Percentiles rank a stretch among this genome's conserved stretches.
These are phyloP conservation scores for Penicillium turbatum DNA, from an alignment of 495 filamentous ascomycete genomes.

Conservation along the genomic window DNA sequence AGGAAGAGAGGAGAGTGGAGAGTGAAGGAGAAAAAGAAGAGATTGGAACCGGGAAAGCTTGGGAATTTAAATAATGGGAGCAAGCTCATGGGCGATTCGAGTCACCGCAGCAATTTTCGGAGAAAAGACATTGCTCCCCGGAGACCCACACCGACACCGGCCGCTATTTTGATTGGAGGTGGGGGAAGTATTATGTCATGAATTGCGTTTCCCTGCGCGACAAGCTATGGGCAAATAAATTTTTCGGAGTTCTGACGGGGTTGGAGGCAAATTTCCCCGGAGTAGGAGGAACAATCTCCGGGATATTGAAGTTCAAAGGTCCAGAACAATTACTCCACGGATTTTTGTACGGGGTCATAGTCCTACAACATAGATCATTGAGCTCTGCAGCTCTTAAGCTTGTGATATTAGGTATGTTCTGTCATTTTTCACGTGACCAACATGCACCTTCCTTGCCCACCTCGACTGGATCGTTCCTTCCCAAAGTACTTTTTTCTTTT, in stretches of 20 bases:
- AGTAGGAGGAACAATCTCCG: neutral
- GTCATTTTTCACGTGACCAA: neutral
- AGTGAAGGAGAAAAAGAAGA: slow-evolving; percentile 19
- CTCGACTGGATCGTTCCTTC: neutral
- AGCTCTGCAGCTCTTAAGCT: too few species aligned
- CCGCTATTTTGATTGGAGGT: slow-evolving; percentile 15
- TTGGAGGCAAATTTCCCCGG: neutral
- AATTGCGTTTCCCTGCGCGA: neutral
- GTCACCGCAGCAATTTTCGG: slow-evolving; percentile 33
- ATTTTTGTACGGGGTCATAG: too few species aligned
- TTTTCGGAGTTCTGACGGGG: neutral
- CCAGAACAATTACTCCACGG: neutral
- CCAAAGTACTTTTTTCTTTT: too few species aligned
- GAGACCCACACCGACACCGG: slow-evolving; percentile 29
- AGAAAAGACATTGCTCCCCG: slow-evolving; percentile 37
- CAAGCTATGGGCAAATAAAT: neutral
- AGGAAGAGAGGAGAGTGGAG: slow-evolving; percentile 23
- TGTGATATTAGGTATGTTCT: too few species aligned
- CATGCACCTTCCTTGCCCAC: neutral
- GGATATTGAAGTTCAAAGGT: neutral
- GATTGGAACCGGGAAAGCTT: slow-evolving; percentile 20
- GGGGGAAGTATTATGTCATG: neutral
- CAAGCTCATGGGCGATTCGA: slow-evolving; percentile 13
- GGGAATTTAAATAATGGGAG: slow-evolving; percentile 19
- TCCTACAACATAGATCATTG: too few species aligned